These are phyloP conservation scores for Sphaerobolus stellatus DNA, from an alignment of 1,284 basidiomycete genomes.

Conservation along the genomic window DNA sequence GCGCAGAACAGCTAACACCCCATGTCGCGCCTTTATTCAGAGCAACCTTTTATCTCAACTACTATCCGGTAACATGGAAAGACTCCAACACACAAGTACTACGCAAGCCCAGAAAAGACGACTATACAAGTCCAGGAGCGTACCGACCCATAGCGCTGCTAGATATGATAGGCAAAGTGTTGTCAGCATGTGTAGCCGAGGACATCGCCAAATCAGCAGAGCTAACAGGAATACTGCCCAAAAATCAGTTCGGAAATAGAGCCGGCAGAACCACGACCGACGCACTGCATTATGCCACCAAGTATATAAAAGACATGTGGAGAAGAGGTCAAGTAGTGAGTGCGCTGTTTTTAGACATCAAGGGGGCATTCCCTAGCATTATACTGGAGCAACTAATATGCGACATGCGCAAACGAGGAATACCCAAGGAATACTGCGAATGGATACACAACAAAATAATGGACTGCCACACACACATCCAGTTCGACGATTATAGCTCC, in stretches of 20 bases:
- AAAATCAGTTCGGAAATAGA: slow-evolving; percentile 11
- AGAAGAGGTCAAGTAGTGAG: slow-evolving; percentile 1
- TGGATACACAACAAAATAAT: not conserved
- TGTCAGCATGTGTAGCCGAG: slow-evolving; percentile 11
- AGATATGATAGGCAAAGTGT: slow-evolving; percentile 14
- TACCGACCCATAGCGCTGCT: slow-evolving; percentile 18
- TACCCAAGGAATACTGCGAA: not conserved
- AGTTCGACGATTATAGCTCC: slow-evolving; percentile 4
- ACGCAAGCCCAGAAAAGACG: slow-evolving; percentile 14
- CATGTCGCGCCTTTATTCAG: not conserved
- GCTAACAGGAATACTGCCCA: slow-evolving; percentile 1
- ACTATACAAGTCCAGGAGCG: slow-evolving; percentile 12
- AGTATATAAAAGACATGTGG: slow-evolving; percentile 5
- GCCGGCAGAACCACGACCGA: slow-evolving; percentile 13
- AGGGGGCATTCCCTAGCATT: slow-evolving; percentile 9
- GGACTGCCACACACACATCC: not conserved
- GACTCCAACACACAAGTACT: slow-evolving; percentile 8
- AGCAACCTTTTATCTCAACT: not conserved
- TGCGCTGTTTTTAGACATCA: slow-evolving; percentile 10
- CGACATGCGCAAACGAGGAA: slow-evolving; percentile 5
- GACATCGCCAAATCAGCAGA: not conserved
- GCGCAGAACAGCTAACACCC: not conserved
- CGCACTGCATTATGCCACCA: slow-evolving; percentile 9
- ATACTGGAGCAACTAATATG: slow-evolving; percentile 1
- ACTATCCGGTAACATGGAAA: not conserved